Base-by-base conservation (phyloP, 2,329 filamentous ascomycete species). In the Trichoderma sp. region DNA sequence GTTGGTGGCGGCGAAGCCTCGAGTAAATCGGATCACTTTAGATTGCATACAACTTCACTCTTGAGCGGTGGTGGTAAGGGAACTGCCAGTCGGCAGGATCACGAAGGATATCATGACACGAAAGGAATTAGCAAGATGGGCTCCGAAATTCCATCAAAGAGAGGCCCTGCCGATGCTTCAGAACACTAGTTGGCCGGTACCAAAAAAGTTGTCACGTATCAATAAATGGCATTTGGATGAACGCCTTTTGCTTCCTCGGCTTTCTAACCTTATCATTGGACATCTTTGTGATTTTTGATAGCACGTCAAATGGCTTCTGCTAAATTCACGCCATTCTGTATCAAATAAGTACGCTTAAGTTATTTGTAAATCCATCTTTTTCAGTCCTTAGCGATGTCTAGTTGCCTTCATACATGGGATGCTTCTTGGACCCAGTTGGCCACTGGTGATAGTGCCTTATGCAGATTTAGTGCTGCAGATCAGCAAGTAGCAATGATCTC, bases 121-220 rank as follows among this genome's bases (percentile, higher is more conserved):
- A 39, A 18, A 28, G 67, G 67, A 3, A 70, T 70, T 9, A 70
- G 67, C 67, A 62, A 62, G 21, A 70, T 56, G 67, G 67, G 67
- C 3, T 0, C 57, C 0, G 67, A 70, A 7, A 21, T 56, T 21
- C 39, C 30, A 21, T 39, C 67, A 28, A 70, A 70, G 67, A 15
- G 14, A 56, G 58, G 43, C 6, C 56, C 34, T 36, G 18, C 66
- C 8, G 56, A 69, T 36, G 18, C 56, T 47, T 43, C 65, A 28
- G 3, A 36, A 36, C 34, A 47, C n/a, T 51, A 61, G 24, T 7
- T 21, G 28, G 9, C 11, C 26, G 26, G 61, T 43, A 0, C 39
- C n/a, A 43, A 43, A 43, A 43, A 18, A n/a, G 15, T n/a, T 2
- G 39, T 43, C 7, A 4, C 6, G 15, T 43, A n/a, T 51, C n/a